Base-by-base conservation (phyloP, 2,329 filamentous ascomycete genomes). In the Aurifilum marmelostoma region DNA sequence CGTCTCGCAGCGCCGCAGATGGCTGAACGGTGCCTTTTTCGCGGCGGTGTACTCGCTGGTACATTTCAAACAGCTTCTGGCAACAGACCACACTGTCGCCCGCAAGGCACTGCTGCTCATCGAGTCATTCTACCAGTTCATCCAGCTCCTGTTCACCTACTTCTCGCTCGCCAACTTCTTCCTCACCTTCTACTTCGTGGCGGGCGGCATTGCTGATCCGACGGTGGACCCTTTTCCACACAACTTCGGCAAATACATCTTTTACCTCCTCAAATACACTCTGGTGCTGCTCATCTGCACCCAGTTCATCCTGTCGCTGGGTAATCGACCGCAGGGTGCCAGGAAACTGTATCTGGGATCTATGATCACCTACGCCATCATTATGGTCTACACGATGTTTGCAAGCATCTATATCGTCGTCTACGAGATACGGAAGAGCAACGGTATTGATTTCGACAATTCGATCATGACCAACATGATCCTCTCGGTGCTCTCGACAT, bases 161-260 rank as follows among this genome's bases (percentile, higher is more conserved):
- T 98, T 99, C 83, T 97, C 95, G 14, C 89, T 99, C 54, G 94
- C 95, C 79, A 99, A 99, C 84, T 99, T 98, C 85, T 99, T 98
- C 80, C 89, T 99, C 65, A 97, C 94, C 69, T 99, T 99, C 82
- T 99, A 94, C 86, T 99, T 99, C 83, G 91, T 99, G 73, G 94
- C 94, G 29, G 96, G 96, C 58, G 97, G 94, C 54, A 86, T 99
- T 21, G 87, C 92, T 0, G 93, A 98, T 75, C 83, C 88, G 0
- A 83, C 83, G 34, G 84, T 97, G 73, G 96, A 99, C 79, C 97
- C 97, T 0, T 99, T 99, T 74, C 94, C 94, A 21, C 92, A 97
- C 80, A 87, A 89, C 72, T 90, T 97, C 72, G 95, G 92, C 63
- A 88, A 88, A 73, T 89, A 92, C 81, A 92, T 99, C 78, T 99